Percentiles rank a stretch among this genome's conserved stretches.
phyloP scores from a whole-genome alignment of 2,329 filamentous ascomycete genomes.

The Achaetomium macrosporum region DNA sequence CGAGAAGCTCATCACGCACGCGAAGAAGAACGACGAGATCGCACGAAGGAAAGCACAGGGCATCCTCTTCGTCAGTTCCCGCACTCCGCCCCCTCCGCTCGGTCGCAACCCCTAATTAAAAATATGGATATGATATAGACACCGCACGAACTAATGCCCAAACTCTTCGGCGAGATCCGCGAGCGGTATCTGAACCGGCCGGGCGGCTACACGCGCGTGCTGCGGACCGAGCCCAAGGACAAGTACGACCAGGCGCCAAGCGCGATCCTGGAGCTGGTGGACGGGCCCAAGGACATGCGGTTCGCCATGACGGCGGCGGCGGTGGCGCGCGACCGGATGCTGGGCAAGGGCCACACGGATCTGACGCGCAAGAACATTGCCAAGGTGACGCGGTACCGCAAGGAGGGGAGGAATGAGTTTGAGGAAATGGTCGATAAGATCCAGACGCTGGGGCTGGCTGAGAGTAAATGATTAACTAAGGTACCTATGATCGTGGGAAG shows the following conservation, averaged over 20 bases:
- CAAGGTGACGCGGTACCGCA: constrained; percentile 75
- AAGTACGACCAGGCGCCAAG: constrained; percentile 77
- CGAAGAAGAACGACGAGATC: constrained; percentile 86
- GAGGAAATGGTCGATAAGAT: constrained; percentile 55
- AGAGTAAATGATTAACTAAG: background rate
- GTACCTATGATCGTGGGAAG: no score
- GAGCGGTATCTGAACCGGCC: constrained; percentile 72
- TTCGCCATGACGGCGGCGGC: constrained; percentile 90
- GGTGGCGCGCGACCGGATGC: constrained; percentile 57
- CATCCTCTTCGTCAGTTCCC: constrained; percentile 73
- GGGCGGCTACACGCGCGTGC: constrained; percentile 91
- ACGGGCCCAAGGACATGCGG: constrained; percentile 87
- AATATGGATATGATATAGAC: constrained; percentile 43
- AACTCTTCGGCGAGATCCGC: constrained; percentile 79
- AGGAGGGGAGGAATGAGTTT: constrained; percentile 60
- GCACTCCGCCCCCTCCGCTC: constrained; percentile 36
- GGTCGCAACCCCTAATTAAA: background rate
- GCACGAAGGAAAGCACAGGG: constrained; percentile 67
- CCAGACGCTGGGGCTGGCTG: constrained; percentile 29
- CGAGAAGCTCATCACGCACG: constrained; percentile 89
- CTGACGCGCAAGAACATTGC: constrained; percentile 71
- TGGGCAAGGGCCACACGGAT: constrained; percentile 56
- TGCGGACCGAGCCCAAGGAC: constrained; percentile 84
- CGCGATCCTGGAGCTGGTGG: constrained; percentile 90
- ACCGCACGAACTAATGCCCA: constrained; percentile 66